phyloP scores from a whole-genome alignment of 805 yeast genomes.

The Barnettozyma salicaria region DNA sequence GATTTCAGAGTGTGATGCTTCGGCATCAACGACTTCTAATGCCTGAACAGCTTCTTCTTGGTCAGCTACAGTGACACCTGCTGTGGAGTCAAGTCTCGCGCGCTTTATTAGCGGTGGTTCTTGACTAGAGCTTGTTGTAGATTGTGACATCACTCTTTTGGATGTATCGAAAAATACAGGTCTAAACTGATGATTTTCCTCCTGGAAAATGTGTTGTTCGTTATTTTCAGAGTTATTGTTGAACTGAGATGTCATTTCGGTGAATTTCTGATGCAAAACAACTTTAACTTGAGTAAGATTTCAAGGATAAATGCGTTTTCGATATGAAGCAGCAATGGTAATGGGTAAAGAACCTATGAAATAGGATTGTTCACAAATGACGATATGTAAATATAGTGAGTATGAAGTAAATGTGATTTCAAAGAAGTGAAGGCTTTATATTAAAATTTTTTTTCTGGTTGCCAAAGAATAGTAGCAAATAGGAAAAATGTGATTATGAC shows the following conservation, averaged over 20 bases:
- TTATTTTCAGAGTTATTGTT: constrained; percentile 32
- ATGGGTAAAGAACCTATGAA: no score
- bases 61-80: constrained; percentile 11
- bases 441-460: background rate
- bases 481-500: background rate
- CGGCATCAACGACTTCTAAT: constrained; percentile 7
- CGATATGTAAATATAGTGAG: no score
- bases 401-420: no score
- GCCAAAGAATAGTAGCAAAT: background rate
- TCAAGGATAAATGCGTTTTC: no score
- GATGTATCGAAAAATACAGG: constrained; percentile 26
- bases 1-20: background rate
- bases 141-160: constrained; percentile 13
- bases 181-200: constrained; percentile 25
- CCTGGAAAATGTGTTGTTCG: constrained; percentile 31
- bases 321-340: no score
- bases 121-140: constrained; percentile 11
- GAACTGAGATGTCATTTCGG: constrained; percentile 33
- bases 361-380: no score
- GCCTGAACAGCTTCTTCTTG: constrained; percentile 5
- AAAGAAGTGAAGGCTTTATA: no score
- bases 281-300: no score
- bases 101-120: constrained; percentile 28
- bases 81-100: constrained; percentile 25
- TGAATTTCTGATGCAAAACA: no score